Base-by-base conservation (phyloP, 495 filamentous ascomycete species). In the Podospora sp. region DNA sequence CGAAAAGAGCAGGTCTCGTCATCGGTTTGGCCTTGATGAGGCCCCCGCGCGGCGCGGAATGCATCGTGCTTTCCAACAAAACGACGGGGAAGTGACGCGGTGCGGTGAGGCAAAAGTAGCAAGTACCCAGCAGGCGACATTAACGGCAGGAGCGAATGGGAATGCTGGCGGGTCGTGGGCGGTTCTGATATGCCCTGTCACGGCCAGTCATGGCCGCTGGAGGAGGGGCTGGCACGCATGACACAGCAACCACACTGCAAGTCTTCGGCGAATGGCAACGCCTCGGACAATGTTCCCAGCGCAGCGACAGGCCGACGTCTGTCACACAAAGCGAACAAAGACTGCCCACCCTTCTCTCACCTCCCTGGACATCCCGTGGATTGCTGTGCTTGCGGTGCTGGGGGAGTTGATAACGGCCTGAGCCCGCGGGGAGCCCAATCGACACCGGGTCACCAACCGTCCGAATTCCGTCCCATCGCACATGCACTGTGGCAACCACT, bases 211-310 rank as follows among this genome's bases (percentile, higher is more conserved):
- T 46, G 5, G 29, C 16, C 40, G 40, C 40, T 46, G 11, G 16
- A 18, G 40, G 40, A 46, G 40, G 40, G 40, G 40, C 40, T 46
- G 40, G 40, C 40, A 46, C 40, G 40, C 40, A 46, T 46, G 40
- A 46, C 40, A 46, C 40, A 46, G 40, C 40, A 46, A 46, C 40
- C 40, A 46, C 40, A 46, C 40, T 46, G 40, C 40, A 46, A 46
- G 40, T 46, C 11, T 46, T 46, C 40, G 40, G 40, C 40, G 40
- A 46, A 46, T 14, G 40, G 40, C 40, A 46, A 11, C 40, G 40
- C 40, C 40, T 12, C 40, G 40, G 40, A 46, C 5, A 46, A 46
- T 46, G 12, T 46, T 46, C 40, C 40, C 40, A 11, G 40, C 16
- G 40, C 12, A 46, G 16, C 40, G 40, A 46, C 40, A 46, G 40